A percentile compares a stretch with the other conserved stretches of the same genome.
These are phyloP conservation scores for Aureobasidium namibiae DNA, from an alignment of 2,329 filamentous ascomycete species.

Conservation along the genomic window DNA sequence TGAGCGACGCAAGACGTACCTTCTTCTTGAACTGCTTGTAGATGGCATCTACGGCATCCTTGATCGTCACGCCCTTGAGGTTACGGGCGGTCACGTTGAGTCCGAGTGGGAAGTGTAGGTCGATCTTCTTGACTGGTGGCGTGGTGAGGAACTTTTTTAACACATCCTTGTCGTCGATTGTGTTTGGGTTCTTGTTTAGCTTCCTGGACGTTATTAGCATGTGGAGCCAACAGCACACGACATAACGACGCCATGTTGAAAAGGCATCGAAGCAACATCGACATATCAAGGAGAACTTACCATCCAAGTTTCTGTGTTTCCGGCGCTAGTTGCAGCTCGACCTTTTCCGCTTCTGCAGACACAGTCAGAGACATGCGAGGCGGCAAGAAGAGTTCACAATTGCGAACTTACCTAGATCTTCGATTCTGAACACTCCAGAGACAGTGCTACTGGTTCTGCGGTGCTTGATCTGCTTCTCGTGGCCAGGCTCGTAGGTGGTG, in stretches of 20 bases:
- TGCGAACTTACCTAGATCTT: conserved; percentile 71
- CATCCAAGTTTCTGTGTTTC: conserved; percentile 86
- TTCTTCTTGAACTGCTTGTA: conserved; percentile 96
- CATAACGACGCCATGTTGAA: neutral
- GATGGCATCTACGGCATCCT: conserved; percentile 91
- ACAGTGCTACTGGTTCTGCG: conserved; percentile 65
- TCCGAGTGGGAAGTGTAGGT: conserved; percentile 82
- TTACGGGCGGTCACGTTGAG: conserved; percentile 84
- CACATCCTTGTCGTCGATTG: conserved; percentile 73
- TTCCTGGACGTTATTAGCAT: conserved; percentile 53
- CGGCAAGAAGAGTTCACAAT: neutral
- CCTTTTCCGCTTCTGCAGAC: conserved; percentile 60
- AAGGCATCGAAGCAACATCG: neutral
- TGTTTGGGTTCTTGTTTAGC: conserved; percentile 75
- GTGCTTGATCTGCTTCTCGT: conserved; percentile 57
- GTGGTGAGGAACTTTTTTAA: conserved; percentile 73
- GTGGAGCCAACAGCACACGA: neutral
- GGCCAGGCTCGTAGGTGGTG: conserved; percentile 55
- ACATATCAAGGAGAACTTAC: conserved; percentile 44
- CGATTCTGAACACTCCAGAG: conserved; percentile 71
- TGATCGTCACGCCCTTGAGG: conserved; percentile 90
- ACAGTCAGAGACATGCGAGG: neutral
- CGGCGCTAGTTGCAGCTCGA: conserved; percentile 62
- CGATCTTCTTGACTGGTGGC: conserved; percentile 87
- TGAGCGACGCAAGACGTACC: conserved; percentile 45